Evolutionary conservation across 1,139 yeast genomes (phyloP), one percentile per base, ranked within the genome.

Genomic region (Protomyces inundatus): DNA sequence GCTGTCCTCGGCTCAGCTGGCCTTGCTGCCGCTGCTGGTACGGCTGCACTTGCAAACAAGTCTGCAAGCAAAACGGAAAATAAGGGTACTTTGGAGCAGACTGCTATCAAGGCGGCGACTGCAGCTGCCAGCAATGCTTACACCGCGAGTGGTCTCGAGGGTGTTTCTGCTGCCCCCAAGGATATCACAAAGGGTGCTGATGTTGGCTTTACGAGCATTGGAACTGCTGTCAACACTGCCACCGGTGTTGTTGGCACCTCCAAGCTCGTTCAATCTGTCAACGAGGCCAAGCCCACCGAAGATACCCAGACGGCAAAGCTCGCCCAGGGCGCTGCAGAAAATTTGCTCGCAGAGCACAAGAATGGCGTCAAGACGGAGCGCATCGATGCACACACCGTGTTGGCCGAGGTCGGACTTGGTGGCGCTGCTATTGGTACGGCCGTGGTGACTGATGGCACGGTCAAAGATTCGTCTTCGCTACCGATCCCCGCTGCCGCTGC

Each of bases 361-460:
- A 35, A 58, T 42, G 62, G 62, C 33, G 62, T 55, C 35, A 58
- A 58, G 53, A 50, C 54, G 7, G 62, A 58, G 56, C 55, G 62
- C 12, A 58, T 58, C 56, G 45, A 50, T 16, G 62, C 53, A 33
- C 62, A 58, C 36, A 40, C 62, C 30, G 62, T 58, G 39, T 42
- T 58, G 33, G 62, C 62, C n/a, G 62, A 58, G 42, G 62, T 58
- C 10, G 62, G 62, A 5, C 42, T 58, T 5, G 62, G 62, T 4
- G 62, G 62, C 6, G 62, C 62, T 5, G 62, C 62, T 16, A 52
- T 58, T 23, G 62, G 62, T 6, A 58, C 62, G 3, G 62, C 62
- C 39, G 53, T 58, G 35, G 62, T 58, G 12, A 58, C 62, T 6
- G 62, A 58, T 32, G 46, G 46, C 34, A 58, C 62, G 4, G 56